phyloP scores from a whole-genome alignment of 2,329 filamentous ascomycete genomes.

The Zymoseptoria ardabiliae region DNA sequence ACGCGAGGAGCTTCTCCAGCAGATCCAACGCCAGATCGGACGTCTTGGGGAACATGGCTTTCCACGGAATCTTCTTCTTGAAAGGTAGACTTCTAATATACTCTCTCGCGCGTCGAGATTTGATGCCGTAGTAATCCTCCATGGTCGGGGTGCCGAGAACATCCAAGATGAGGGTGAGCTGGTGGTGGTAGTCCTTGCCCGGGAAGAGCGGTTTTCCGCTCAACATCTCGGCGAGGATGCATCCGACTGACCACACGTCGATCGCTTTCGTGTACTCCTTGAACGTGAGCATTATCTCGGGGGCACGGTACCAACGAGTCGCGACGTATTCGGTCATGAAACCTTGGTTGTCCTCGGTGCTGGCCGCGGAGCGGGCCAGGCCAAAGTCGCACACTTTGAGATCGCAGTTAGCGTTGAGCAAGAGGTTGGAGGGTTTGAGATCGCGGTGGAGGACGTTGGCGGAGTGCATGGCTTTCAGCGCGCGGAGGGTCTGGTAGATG shows the following conservation, averaged over 20 bases:
- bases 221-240: slow-evolving; percentile 96
- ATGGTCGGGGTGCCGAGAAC: slow-evolving; percentile 97
- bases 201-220: slow-evolving; percentile 97
- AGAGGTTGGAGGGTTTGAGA: slow-evolving; percentile 91
- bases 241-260: slow-evolving; percentile 98
- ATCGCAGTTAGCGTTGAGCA: slow-evolving; percentile 97
- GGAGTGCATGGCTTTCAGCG: slow-evolving; percentile 98
- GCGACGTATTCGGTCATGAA: slow-evolving; percentile 99
- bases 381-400: slow-evolving; percentile 99
- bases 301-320: slow-evolving; percentile 96
- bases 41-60: slow-evolving; percentile 96
- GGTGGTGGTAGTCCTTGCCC: slow-evolving; percentile 98
- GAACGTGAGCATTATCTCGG: slow-evolving; percentile 99
- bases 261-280: slow-evolving; percentile 99
- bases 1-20: slow-evolving; percentile 89
- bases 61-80: slow-evolving; percentile 86
- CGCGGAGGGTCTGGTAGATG: slow-evolving; percentile 97
- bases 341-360: slow-evolving; percentile 97
- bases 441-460: slow-evolving; percentile 97
- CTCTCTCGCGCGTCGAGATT: slow-evolving; percentile 90
- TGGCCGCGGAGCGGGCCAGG: slow-evolving; percentile 83
- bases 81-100: slow-evolving; percentile 66
- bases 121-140: slow-evolving; percentile 99
- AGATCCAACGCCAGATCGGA: slow-evolving; percentile 92
- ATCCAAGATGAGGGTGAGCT: slow-evolving; percentile 92